Conservation (phyloP, 805 yeast genomes). For the Kockiozyma suomiensis region DNA sequence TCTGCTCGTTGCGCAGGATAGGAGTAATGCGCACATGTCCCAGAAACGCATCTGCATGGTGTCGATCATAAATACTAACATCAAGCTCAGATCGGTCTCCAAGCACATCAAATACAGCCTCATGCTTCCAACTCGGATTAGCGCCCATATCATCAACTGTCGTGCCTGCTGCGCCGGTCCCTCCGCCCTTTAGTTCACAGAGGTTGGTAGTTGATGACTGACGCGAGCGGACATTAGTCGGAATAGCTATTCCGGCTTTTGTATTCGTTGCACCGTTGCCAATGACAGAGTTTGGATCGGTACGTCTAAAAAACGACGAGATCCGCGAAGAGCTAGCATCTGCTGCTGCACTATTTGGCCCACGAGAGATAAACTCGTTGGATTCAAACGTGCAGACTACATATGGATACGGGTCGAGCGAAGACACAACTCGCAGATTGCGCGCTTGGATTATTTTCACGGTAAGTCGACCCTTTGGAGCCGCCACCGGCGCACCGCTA, state of each 20-base stretch:
- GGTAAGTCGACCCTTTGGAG: constrained; percentile 79
- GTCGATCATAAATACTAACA: constrained; percentile 87
- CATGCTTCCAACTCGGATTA: constrained; percentile 89
- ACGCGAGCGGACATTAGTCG: constrained; percentile 37
- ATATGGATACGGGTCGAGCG: constrained; percentile 64
- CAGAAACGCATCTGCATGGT: constrained; percentile 75
- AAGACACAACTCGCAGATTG: constrained; percentile 56
- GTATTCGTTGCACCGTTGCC: constrained; percentile 13
- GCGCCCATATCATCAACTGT: constrained; percentile 46
- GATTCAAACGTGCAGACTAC: constrained; percentile 91
- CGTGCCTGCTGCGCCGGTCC: constrained; percentile 29
- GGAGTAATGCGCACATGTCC: constrained; percentile 83
- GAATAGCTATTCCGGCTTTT: constrained; percentile 41
- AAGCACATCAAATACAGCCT: constrained; percentile 88
- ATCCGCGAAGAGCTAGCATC: constrained; percentile 25
- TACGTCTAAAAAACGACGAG: constrained; percentile 21
- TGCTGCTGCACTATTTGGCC: constrained; percentile 52
- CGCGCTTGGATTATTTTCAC: constrained; percentile 81
- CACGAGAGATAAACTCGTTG: constrained; percentile 84
- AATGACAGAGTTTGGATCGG: constrained; percentile 8
- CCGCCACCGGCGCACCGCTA: constrained; percentile 32
- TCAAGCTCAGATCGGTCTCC: constrained; percentile 83
- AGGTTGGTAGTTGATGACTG: constrained; percentile 30
- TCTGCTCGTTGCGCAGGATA: constrained; percentile 44
- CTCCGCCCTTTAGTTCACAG: constrained; percentile 18